phyloP scores from a whole-genome alignment of 768 basidiomycete species.

The Pulveroboletus frians region DNA sequence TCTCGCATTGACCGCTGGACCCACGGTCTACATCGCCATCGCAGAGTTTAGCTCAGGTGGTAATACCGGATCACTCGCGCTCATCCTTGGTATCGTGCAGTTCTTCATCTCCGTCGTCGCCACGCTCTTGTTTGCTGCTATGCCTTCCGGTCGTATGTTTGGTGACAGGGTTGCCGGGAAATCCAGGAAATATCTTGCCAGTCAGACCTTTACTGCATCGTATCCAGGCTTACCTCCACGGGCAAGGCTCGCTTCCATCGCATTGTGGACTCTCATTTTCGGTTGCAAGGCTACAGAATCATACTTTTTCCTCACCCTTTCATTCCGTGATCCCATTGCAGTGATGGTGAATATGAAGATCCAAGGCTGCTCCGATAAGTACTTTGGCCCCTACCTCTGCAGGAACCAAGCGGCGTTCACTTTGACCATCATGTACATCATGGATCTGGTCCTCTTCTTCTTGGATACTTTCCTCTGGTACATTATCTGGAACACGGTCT shows the following conservation, averaged over 20 bases:
- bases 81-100: conserved; percentile 94
- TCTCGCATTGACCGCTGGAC: conserved; percentile 85
- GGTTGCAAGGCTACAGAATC: conserved; percentile 96
- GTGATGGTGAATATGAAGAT: conserved; percentile 98
- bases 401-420: conserved; percentile 93
- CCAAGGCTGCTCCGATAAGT: conserved; percentile 82
- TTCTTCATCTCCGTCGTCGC: conserved; percentile 89
- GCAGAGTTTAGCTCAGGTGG: conserved; percentile 58
- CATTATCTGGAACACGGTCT: conserved; percentile 98
- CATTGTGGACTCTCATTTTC: conserved; percentile 90
- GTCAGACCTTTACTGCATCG: conserved; percentile 96
- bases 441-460: conserved; percentile 97
- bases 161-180: conserved; percentile 96
- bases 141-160: conserved; percentile 98
- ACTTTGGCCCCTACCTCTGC: conserved; percentile 81
- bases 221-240: conserved; percentile 66
- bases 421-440: conserved; percentile 95
- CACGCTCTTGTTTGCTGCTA: conserved; percentile 80
- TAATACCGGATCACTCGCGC: conserved; percentile 64
- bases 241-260: conserved; percentile 72
- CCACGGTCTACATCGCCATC: conserved; percentile 91
- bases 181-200: conserved; percentile 94
- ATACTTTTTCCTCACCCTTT: conserved; percentile 95
- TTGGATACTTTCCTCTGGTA: conserved; percentile 99
- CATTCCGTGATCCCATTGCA: conserved; percentile 87